Percentiles rank a stretch among this genome's conserved stretches.
phyloP scores from a whole-genome alignment of 2,329 filamentous ascomycete species.

The Trichophyton simii region DNA sequence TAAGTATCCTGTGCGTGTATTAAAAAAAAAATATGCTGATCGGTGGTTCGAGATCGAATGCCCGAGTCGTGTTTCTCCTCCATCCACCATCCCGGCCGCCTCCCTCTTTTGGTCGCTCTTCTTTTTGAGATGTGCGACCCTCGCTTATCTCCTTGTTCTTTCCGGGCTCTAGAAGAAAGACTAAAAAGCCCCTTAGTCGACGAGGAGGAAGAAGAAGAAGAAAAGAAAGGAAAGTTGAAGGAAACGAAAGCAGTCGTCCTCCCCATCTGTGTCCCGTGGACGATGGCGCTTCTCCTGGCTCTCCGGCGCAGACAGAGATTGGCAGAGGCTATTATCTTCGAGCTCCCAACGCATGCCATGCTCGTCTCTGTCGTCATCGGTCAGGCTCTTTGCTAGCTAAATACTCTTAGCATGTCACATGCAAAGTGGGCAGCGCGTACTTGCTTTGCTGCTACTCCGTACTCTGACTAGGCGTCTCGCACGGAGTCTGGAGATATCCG shows the following conservation, averaged over 20 bases:
- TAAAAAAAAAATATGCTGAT: background rate
- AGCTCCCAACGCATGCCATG: background rate
- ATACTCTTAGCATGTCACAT: background rate
- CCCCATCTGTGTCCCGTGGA: no score
- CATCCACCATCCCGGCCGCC: background rate
- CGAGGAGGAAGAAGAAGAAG: background rate
- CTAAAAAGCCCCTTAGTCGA: background rate
- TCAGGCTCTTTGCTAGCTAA: background rate
- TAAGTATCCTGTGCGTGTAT: background rate
- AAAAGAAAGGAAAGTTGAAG: no score
- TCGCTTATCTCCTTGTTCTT: background rate
- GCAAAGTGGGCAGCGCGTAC: background rate
- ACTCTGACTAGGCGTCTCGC: background rate
- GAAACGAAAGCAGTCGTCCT: background rate
- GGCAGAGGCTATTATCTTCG: no score
- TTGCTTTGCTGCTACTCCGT: no score
- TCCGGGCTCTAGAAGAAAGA: constrained; percentile 1
- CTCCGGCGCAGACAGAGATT: no score
- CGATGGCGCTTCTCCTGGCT: no score
- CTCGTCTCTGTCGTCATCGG: background rate
- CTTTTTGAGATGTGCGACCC: background rate
- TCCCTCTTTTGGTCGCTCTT: background rate
- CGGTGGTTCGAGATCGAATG: background rate
- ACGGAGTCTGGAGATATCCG: background rate
- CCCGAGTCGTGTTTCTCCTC: background rate